These are phyloP conservation scores for Biancaea sappan DNA, from an alignment of 306 rosid species.

Conservation along the genomic window DNA sequence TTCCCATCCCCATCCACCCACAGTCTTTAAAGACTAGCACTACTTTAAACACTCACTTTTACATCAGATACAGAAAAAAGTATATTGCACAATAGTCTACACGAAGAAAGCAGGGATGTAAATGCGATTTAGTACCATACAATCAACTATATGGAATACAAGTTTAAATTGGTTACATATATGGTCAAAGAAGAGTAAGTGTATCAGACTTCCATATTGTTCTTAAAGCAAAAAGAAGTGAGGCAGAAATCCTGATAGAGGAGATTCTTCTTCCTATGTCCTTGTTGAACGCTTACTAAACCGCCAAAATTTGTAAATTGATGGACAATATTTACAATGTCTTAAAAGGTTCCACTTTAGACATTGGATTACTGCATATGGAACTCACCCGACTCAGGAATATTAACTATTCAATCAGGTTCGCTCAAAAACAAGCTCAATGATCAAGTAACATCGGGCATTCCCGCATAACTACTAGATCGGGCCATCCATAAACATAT, in stretches of 20 bases:
- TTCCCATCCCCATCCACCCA: background rate
- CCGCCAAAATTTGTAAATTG: background rate
- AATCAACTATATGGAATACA: background rate
- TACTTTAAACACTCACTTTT: background rate
- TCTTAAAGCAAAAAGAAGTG: background rate
- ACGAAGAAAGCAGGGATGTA: background rate
- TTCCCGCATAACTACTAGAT: conserved; percentile 38
- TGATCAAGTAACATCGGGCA: conserved; percentile 27
- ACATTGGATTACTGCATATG: background rate
- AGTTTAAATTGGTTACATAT: background rate
- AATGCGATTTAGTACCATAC: background rate
- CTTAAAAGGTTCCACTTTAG: background rate
- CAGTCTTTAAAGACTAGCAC: background rate
- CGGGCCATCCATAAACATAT: conserved; percentile 21
- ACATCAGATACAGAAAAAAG: conserved; percentile 17
- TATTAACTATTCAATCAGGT: conserved; percentile 7
- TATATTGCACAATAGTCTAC: background rate
- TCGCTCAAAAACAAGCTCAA: background rate
- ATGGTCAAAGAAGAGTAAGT: background rate
- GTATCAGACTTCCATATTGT: background rate
- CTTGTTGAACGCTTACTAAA: background rate
- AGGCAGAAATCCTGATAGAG: background rate
- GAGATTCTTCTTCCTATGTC: background rate
- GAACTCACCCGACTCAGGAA: background rate
- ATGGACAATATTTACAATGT: background rate